Base-by-base conservation (phyloP, 2,329 filamentous ascomycete species). In the Pyricularia sp. region DNA sequence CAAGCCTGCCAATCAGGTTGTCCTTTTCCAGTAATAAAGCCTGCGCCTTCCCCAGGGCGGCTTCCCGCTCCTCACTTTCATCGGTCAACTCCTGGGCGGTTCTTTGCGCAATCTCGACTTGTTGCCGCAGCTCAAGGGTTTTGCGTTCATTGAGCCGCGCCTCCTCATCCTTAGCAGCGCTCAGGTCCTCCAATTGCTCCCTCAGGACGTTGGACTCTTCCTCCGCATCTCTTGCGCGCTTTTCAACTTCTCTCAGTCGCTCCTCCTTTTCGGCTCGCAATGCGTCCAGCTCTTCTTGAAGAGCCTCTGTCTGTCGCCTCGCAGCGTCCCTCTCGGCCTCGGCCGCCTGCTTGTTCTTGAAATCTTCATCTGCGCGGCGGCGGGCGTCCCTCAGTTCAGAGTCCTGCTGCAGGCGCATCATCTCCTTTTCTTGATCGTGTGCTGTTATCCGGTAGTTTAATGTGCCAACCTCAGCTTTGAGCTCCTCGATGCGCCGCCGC, bases 391-490 rank as follows among this genome's bases (percentile, higher is more conserved):
- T 86, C 26, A 96, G 75, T 71, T 96, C 93, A 70, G 90, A 89
- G 68, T 91, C 88, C 70, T 94, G 89, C 67, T 91, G 87, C 19
- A 96, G 81, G 10, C 86, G 82, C 62, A 87, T 80, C 70, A 97
- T 84, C 66, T 96, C 91, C 70, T 90, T 88, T 72, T 97, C 93
- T 70, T 96, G 91, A 71, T 93, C 93, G 64, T 90, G 79, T 22
- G 90, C 93, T 71, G 92, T 90, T 69, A 96, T 82, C 66, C 93
- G 91, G 77, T 97, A 99, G 67, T 88, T 88, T 63, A 97, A 79
- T 0, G 91, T 90, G 67, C 93, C 94, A 57, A 97, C 81, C 75
- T 97, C 91, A 1, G 93, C 91, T 72, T 93, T 93, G 30, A 97
- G 81, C 68, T 93, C 88, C 71, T 97, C 93, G 66, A 82, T 84